Evolutionary conservation across 768 basidiomycete species (phyloP), one percentile per base, ranked within the genome.

Genomic region (Brasilioporus rufonigricans): DNA sequence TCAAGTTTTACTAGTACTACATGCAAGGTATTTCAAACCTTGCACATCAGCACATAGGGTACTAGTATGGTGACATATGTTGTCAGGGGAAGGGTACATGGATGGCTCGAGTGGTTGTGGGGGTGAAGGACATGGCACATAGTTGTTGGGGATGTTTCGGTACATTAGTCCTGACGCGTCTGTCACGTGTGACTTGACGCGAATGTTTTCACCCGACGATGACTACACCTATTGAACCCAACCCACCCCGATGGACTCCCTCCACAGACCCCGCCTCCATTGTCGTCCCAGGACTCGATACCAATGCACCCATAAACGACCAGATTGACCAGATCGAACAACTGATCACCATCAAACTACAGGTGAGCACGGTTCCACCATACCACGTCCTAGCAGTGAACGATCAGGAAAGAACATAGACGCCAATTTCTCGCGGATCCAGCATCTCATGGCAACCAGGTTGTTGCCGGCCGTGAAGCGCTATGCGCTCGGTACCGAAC

Each of bases 251-350:
- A 76, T 92, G 87, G 85, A 75, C 77, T 57, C 87, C 89, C 9
- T 82, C 77, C 27, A 58, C 75, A 5, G 80, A 91, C 68, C 85
- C 89, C 18, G 62, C 78, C 1, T 77, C 79, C 43, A 91, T 93
- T 50, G 67, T 75, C 14, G 76, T 92, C 3, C 85, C 89, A 9
- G 90, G 91, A 0, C 76, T 93, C 35, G 87, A 93, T 62, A 81
- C 79, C 1, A 76, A 74, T 11, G 87, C 88, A 23, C 77, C 88
- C 21, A 74, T 84, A 24, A 80, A 80, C 55, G 92, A 87, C 64
- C 94, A 97, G 74, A 87, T 93, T 50, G 93, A 96, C 65, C 91
- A 95, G 71, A 92, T 97, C 54, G 95, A 98, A 71, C 95, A 97
- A 67, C 79, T 95, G 64, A 95, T 96, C 57, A 94, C 95, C 10